Evolutionary conservation across 371 early-diverging fungal species (phyloP).

Genomic region (Blakeslea trispora): DNA sequence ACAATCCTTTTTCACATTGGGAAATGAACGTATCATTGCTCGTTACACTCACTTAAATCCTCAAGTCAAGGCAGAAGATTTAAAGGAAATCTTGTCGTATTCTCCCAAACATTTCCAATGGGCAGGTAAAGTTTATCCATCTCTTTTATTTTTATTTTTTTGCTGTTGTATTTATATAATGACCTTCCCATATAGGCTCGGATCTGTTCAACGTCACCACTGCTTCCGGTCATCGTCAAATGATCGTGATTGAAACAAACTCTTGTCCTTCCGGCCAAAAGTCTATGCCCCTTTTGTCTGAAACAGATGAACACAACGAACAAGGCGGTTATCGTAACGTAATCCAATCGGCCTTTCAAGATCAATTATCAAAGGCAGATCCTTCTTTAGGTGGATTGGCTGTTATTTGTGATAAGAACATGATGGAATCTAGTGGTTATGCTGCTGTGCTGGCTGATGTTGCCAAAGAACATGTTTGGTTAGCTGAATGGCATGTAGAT

Average conservation of each 20-base stretch:
- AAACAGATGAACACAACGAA: slow-evolving; percentile 73
- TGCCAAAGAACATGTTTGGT: slow-evolving; percentile 82
- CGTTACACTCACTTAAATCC: slow-evolving; percentile 92
- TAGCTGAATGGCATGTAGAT: slow-evolving; percentile 78
- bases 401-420: slow-evolving; percentile 89
- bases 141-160: background rate
- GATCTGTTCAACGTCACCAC: slow-evolving; percentile 94
- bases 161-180: no score
- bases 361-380: slow-evolving; percentile 72
- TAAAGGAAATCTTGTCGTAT: slow-evolving; percentile 72
- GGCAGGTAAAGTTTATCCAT: slow-evolving; percentile 58
- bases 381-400: slow-evolving; percentile 79
- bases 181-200: no score
- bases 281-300: slow-evolving; percentile 90
- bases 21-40: slow-evolving; percentile 89
- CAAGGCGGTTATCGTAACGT: slow-evolving; percentile 81
- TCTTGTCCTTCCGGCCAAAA: slow-evolving; percentile 96
- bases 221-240: slow-evolving; percentile 83
- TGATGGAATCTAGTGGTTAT: slow-evolving; percentile 92
- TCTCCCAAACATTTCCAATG: slow-evolving; percentile 85
- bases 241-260: slow-evolving; percentile 96
- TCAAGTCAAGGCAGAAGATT: slow-evolving; percentile 66
- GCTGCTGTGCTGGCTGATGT: slow-evolving; percentile 88
- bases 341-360: slow-evolving; percentile 75
- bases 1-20: slow-evolving; percentile 83